Evolutionary conservation across 495 filamentous ascomycete species (phyloP), one percentile per base, ranked within the genome.

Genomic region (Niebla homalea): DNA sequence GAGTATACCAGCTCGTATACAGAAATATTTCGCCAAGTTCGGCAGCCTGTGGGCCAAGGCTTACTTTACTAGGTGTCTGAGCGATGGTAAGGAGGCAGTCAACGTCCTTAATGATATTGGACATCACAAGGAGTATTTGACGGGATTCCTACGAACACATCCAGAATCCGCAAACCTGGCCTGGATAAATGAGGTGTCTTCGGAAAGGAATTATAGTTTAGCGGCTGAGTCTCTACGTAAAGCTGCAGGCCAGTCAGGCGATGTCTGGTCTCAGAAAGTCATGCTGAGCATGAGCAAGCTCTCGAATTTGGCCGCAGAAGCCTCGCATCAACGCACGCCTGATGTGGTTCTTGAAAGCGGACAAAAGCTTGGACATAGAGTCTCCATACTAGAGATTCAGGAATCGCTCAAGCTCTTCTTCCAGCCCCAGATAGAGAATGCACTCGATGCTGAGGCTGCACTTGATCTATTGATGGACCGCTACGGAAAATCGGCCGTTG

Each of bases 151-250:
- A 40, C 78, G 84, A 26, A 76, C 71, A 23, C 73, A 80, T 54
- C 75, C 78, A 10, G 66, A 77, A 54, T 81, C 85, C 41, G 77
- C 80, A 36, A 85, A 84, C 57, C 64, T 96, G n/a, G 74, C 81
- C 36, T 98, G 92, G 92, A 90, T 98, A 65, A 90, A 97, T 64
- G 89, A 95, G 58, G 77, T 95, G 18, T 66, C 76, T 46, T 70
- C 76, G 19, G 81, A 87, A 60, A 71, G 79, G 48, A 76, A 92
- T 46, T 90, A 84, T 54, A 68, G 74, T 29, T 70, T 70, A 50
- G 89, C 90, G 14, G 80, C 80, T 10, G 64, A 76, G 25, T 80
- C 74, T 0, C 73, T 98, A 23, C 64, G 74, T 10, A 65, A 85
- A 4, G 88, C 84, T 10, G 64, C 78, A 32, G 66, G 70, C 23